Evolutionary conservation across 2,329 filamentous ascomycete genomes (phyloP).

Genomic region (Thermothelomyces thermophilus): DNA sequence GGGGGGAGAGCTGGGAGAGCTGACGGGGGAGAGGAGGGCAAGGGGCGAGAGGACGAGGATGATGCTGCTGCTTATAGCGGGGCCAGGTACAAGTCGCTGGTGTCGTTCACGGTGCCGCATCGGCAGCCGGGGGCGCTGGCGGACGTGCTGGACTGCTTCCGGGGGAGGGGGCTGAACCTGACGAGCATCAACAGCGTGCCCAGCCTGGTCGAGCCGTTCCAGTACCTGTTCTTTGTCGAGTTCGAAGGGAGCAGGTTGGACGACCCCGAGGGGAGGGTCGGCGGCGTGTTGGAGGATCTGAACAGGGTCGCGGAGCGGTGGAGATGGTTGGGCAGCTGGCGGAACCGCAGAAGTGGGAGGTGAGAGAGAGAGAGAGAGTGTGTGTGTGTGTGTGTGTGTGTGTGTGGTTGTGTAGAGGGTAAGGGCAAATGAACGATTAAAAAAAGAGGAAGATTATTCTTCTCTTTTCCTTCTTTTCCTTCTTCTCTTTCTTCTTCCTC

Average conservation of each 20-base stretch:
- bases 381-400: background rate
- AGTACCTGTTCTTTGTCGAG: constrained; percentile 94
- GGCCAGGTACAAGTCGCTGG: constrained; percentile 56
- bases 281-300: constrained; percentile 43
- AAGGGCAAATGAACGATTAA: too few species aligned
- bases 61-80: constrained; percentile 14
- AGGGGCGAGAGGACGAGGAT: background rate
- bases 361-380: background rate
- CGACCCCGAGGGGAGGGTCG: constrained; percentile 52
- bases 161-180: constrained; percentile 65
- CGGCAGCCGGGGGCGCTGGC: constrained; percentile 73
- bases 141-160: constrained; percentile 73
- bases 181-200: constrained; percentile 88
- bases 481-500: too few species aligned
- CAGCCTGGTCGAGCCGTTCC: constrained; percentile 67
- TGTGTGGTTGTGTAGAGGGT: too few species aligned
- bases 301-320: constrained; percentile 52
- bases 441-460: too few species aligned
- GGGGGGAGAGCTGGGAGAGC: background rate
- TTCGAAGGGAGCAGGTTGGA: constrained; percentile 58
- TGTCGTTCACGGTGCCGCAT: constrained; percentile 80
- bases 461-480: too few species aligned
- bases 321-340: constrained; percentile 67
- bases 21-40: background rate
- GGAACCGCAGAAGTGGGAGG: constrained; percentile 28